Percentiles rank a stretch among this genome's conserved stretches.
Conservation (phyloP, 345 rosid genomes). For the Limnanthes douglasii region DNA sequence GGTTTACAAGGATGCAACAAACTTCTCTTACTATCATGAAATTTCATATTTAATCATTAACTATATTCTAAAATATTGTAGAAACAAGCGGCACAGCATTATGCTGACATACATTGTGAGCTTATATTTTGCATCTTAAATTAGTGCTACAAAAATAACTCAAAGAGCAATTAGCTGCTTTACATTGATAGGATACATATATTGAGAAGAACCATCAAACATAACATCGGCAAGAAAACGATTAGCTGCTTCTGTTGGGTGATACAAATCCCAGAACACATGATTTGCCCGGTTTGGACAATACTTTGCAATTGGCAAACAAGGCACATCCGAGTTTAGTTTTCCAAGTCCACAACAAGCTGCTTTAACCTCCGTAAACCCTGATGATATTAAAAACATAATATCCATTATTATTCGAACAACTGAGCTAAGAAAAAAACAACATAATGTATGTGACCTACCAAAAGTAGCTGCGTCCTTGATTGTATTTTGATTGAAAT, state of each 20-base stretch:
- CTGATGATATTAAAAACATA: background rate
- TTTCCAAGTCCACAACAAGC: slow-evolving; percentile 75
- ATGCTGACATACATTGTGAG: too few species aligned
- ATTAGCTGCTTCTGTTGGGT: slow-evolving; percentile 55
- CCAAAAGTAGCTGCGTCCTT: slow-evolving; percentile 36
- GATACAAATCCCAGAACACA: slow-evolving; percentile 66
- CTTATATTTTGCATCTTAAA: too few species aligned
- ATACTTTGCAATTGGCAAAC: slow-evolving; percentile 29
- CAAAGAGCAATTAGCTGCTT: slow-evolving; percentile 25
- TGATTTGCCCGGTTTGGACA: slow-evolving; percentile 56
- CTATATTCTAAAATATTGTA: too few species aligned
- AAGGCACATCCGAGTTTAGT: slow-evolving; percentile 33
- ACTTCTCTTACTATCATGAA: too few species aligned
- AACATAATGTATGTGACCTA: slow-evolving; percentile 6
- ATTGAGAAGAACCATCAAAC: slow-evolving; percentile 22
- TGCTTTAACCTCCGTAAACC: slow-evolving; percentile 36
- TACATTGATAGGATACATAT: slow-evolving; percentile 30
- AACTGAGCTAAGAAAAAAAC: background rate
- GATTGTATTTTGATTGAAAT: slow-evolving; percentile 18
- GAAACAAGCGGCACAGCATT: too few species aligned
- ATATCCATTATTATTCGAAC: background rate
- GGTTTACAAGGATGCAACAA: too few species aligned
- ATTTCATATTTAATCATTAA: too few species aligned
- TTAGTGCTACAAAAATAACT: too few species aligned
- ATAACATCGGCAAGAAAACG: slow-evolving; percentile 25